Evolutionary conservation across 495 filamentous ascomycete species (phyloP).

Genomic region (Penicillium goetzii): DNA sequence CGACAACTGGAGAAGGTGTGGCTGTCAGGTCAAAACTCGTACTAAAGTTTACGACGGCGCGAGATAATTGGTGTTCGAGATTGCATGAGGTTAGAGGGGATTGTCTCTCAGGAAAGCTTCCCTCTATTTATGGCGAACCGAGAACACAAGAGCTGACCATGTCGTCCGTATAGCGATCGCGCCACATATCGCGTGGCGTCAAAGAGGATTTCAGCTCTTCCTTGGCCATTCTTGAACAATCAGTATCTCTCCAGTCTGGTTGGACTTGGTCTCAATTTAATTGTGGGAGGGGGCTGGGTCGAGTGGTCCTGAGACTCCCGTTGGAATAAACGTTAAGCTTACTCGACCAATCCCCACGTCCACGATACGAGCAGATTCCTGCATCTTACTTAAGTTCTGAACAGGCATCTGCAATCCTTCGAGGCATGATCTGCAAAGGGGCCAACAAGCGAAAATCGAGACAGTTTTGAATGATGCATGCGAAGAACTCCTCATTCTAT

Average conservation of each 20-base stretch:
- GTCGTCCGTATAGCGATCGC: not conserved
- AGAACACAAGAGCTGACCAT: not conserved
- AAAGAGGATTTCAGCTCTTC: not conserved
- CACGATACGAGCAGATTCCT: not conserved
- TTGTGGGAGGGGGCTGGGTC: not conserved
- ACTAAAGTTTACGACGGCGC: not conserved
- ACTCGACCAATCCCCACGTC: not conserved
- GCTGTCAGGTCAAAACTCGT: not conserved
- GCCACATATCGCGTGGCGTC: not conserved
- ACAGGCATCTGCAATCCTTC: not conserved
- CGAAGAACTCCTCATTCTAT: not conserved
- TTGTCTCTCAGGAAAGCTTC: not conserved
- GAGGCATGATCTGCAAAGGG: slow-evolving; percentile 2
- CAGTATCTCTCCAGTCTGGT: not conserved
- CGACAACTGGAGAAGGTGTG: not conserved
- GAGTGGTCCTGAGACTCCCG: not conserved
- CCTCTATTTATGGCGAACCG: not conserved
- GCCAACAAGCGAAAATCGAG: not conserved
- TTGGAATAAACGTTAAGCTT: not conserved
- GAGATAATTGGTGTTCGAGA: not conserved
- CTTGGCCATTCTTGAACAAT: not conserved
- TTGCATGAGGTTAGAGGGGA: not conserved
- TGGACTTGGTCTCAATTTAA: not conserved
- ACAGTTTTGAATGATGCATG: not conserved
- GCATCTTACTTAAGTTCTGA: not conserved